phyloP scores from a whole-genome alignment of 306 rosid species.

The Cucumis hystrix region DNA sequence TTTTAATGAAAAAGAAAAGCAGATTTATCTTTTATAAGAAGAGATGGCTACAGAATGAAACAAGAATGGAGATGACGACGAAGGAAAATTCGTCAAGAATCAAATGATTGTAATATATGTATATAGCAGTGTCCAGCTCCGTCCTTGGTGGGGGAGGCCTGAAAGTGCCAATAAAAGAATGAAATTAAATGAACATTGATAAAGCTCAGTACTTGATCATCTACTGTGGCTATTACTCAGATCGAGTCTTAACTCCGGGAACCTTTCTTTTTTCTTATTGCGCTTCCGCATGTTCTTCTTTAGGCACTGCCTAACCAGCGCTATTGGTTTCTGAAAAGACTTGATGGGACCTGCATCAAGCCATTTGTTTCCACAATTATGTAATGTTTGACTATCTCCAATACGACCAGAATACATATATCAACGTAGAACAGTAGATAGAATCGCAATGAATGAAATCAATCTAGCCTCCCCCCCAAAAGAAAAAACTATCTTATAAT shows the following conservation, averaged over 20 bases:
- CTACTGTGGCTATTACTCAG: not conserved
- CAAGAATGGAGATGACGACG: not conserved
- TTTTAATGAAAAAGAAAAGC: not conserved
- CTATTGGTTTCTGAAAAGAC: slow-evolving; percentile 43
- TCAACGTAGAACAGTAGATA: not conserved
- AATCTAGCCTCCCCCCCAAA: not conserved
- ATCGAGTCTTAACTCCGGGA: not conserved
- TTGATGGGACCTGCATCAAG: slow-evolving; percentile 50
- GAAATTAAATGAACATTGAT: not conserved
- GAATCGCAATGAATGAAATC: not conserved
- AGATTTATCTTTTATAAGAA: not conserved
- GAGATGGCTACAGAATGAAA: not conserved
- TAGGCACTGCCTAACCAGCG: not conserved
- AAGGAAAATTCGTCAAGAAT: not conserved
- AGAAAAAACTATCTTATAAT: not conserved
- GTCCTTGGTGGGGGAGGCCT: not conserved
- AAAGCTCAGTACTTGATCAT: not conserved
- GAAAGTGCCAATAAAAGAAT: not conserved
- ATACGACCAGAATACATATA: not conserved
- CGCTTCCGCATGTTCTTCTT: not conserved
- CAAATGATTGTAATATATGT: not conserved
- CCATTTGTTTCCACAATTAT: not conserved
- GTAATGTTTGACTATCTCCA: not conserved
- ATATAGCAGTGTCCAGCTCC: not conserved
- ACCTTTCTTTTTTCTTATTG: not conserved